Evolutionary conservation across 768 basidiomycete genomes (phyloP), one percentile per base, ranked within the genome.

Genomic region (Collybia sordida): DNA sequence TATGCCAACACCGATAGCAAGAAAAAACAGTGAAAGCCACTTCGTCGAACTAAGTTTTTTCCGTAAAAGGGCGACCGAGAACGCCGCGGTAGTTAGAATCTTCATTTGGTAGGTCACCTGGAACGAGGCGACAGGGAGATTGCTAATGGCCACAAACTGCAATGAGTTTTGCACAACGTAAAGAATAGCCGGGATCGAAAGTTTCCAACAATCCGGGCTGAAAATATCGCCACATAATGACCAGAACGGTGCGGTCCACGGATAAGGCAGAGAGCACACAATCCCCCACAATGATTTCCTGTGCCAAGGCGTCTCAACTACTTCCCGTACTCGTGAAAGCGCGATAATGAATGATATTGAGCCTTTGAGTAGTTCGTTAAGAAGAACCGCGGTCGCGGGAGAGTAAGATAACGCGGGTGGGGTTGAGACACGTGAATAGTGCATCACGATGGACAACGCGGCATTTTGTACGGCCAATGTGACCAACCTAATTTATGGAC

Each of bases 91-190:
- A 42, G 94, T 98, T 49, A 98, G 79, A 64, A 98, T 98, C 70
- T 98, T 98, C 94, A 98, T 95, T 70, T 98, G 94, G 66, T 98
- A 96, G 7, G 90, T 91, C 54, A 98, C 93, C 66, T 98, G 96
- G 73, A 98, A 99, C 2, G 96, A 93, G 12, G 97, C 96, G 46
- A 93, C 95, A 34, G 93, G 92, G 50, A 99, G 82, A 69, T 99
- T 98, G 56, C 84, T 83, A 53, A 96, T 88, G 19, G 97, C 97
- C 57, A 97, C 92, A 68, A 96, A 99, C 68, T 98, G 97, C 19
- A 99, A 83, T 34, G 91, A 90, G 67, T 98, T 98, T 69, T 98
- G 93, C n/a, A 96, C 80, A 56, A 94, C 86, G 61, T 97, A 98
- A 57, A 98, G 86, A 53, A 97, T 78, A 17, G 96, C 95, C 1